Evolutionary conservation across 257 asterid species (phyloP).

Genomic region (Nicotiana knightiana): DNA sequence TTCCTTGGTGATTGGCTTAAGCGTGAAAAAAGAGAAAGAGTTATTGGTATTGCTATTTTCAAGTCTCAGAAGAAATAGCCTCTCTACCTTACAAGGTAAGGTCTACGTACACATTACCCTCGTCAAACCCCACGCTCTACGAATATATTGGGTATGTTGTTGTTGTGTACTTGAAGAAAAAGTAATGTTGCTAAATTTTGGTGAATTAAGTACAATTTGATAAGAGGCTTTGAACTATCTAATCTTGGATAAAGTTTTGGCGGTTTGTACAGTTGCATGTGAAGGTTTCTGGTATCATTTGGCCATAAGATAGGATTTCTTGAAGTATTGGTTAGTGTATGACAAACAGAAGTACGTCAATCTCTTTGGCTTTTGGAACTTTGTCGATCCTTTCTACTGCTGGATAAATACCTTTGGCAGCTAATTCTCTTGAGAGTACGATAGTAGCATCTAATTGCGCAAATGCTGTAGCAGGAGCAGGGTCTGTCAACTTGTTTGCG

Average conservation of each 20-base stretch:
- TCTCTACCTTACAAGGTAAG: too few relatives aligned
- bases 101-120: too few relatives aligned
- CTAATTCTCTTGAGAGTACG: too few relatives aligned
- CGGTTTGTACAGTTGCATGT: background rate
- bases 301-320: background rate
- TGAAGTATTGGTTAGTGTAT: background rate
- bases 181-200: background rate
- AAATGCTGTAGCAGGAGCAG: too few relatives aligned
- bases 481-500: too few relatives aligned
- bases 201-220: background rate
- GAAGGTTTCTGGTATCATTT: background rate
- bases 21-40: background rate
- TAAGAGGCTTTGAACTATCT: background rate
- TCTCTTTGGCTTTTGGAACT: slow-evolving; percentile 7
- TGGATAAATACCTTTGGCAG: too few relatives aligned
- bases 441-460: too few relatives aligned
- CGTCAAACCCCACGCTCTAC: too few relatives aligned
- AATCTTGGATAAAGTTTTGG: background rate
- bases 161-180: background rate
- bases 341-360: background rate
- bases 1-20: background rate
- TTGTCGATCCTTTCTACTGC: background rate
- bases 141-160: too few relatives aligned
- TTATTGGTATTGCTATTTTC: background rate
- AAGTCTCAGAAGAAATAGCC: background rate